Conservation (phyloP, 208 protist genomes). For the Polymyxa betae region DNA sequence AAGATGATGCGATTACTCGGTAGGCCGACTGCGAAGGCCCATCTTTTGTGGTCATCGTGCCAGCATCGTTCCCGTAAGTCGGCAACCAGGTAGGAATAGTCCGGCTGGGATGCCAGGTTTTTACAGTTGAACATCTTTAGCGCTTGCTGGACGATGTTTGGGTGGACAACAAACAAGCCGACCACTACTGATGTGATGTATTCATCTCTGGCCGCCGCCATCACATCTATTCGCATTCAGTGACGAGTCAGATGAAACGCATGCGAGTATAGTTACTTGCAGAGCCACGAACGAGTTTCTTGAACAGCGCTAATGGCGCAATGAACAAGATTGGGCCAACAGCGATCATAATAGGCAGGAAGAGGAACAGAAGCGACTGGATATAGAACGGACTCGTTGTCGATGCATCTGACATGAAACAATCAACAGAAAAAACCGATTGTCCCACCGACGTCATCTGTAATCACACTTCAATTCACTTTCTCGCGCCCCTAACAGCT, state of each 20-base stretch:
- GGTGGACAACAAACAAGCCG: slow-evolving; percentile 45
- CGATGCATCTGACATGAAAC: neutral
- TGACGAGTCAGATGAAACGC: neutral
- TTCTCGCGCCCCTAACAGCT: neutral
- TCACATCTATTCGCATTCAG: neutral
- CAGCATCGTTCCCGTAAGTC: slow-evolving; percentile 30
- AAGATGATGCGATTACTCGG: neutral
- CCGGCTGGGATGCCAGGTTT: neutral
- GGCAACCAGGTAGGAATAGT: slow-evolving; percentile 16
- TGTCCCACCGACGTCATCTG: slow-evolving; percentile 11
- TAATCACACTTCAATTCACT: neutral
- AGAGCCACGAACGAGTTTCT: neutral
- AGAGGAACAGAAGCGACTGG: slow-evolving; percentile 28
- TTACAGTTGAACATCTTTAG: slow-evolving; percentile 47
- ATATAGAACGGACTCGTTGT: slow-evolving; percentile 19
- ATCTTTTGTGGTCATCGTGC: neutral
- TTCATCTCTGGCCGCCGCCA: neutral
- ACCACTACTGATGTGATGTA: slow-evolving; percentile 24
- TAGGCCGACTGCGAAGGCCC: neutral
- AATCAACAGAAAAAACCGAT: slow-evolving; percentile 37
- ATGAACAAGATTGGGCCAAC: slow-evolving; percentile 18
- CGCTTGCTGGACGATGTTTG: slow-evolving; percentile 49
- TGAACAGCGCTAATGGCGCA: neutral
- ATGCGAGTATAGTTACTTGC: neutral
- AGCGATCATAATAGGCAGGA: slow-evolving; percentile 12